These are phyloP conservation scores for Elaeis guineensis DNA, from an alignment of 176 grass and related monocot species.

Conservation along the genomic window DNA sequence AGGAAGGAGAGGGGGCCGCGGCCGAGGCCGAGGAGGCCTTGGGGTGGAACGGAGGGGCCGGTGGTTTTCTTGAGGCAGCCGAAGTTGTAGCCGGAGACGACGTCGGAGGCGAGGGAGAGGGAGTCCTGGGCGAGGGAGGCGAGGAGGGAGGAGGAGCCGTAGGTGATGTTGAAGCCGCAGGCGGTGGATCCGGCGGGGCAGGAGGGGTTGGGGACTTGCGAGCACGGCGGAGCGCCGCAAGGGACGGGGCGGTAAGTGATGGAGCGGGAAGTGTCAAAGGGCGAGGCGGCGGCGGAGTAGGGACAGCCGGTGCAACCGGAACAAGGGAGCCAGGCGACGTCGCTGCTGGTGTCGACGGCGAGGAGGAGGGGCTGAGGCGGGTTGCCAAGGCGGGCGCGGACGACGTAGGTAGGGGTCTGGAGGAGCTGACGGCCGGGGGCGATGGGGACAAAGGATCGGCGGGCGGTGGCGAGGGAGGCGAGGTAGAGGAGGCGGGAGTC, in stretches of 20 bases:
- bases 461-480: slow-evolving; percentile 52
- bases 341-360: slow-evolving; percentile 83
- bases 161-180: slow-evolving; percentile 62
- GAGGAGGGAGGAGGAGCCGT: slow-evolving; percentile 48
- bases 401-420: slow-evolving; percentile 67
- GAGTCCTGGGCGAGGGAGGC: slow-evolving; percentile 61
- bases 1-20: slow-evolving; percentile 66
- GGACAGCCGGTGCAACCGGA: slow-evolving; percentile 67
- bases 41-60: slow-evolving; percentile 61
- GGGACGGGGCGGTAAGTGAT: slow-evolving; percentile 52
- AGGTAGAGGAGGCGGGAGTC: slow-evolving; percentile 50
- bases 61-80: slow-evolving; percentile 59
- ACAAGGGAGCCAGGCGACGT: slow-evolving; percentile 82
- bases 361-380: slow-evolving; percentile 59
- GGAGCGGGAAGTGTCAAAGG: slow-evolving; percentile 60
- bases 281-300: slow-evolving; percentile 7
- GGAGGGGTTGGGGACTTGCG: slow-evolving; percentile 37
- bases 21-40: slow-evolving; percentile 65
- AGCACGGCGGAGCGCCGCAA: slow-evolving; percentile 62
- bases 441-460: slow-evolving; percentile 45
- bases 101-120: slow-evolving; percentile 45
- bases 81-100: slow-evolving; percentile 49
- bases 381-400: slow-evolving; percentile 63
- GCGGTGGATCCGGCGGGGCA: slow-evolving; percentile 15
- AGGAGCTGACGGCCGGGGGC: slow-evolving; percentile 66